These are phyloP conservation scores for Phaffia rhodozyma DNA, from an alignment of 1,284 basidiomycete genomes.

Conservation along the genomic window DNA sequence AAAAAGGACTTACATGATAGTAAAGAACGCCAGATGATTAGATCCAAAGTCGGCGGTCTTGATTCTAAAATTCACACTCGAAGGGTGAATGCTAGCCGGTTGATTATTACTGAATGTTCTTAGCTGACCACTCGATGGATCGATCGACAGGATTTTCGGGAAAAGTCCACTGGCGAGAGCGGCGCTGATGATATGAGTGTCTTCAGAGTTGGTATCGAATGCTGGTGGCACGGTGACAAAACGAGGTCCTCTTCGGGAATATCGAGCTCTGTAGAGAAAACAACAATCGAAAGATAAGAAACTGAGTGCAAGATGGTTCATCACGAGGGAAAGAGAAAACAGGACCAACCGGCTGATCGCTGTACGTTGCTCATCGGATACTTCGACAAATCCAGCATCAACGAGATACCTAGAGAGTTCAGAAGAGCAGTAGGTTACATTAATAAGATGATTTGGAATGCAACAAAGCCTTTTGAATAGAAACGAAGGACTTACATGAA, in stretches of 20 bases:
- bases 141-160: conserved; percentile 74
- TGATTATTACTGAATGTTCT: conserved; percentile 83
- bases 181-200: conserved; percentile 57
- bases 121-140: conserved; percentile 48
- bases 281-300: neutral
- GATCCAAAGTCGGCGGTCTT: conserved; percentile 57
- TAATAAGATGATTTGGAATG: neutral
- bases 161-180: conserved; percentile 80
- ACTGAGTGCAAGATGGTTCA: neutral
- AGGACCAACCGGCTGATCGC: conserved; percentile 55
- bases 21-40: conserved; percentile 74
- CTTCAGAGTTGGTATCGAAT: conserved; percentile 54
- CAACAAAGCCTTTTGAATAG: neutral
- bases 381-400: conserved; percentile 73
- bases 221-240: conserved; percentile 66
- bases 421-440: neutral
- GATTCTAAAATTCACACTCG: conserved; percentile 69
- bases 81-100: conserved; percentile 59
- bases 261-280: conserved; percentile 48
- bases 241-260: conserved; percentile 52
- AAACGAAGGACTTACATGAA: conserved; percentile 47
- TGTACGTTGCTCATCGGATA: conserved; percentile 51
- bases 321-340: neutral
- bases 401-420: conserved; percentile 45
- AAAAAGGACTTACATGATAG: conserved; percentile 54